Conservation (phyloP, 148 eudicot species). For the Pouteria glomerata region DNA sequence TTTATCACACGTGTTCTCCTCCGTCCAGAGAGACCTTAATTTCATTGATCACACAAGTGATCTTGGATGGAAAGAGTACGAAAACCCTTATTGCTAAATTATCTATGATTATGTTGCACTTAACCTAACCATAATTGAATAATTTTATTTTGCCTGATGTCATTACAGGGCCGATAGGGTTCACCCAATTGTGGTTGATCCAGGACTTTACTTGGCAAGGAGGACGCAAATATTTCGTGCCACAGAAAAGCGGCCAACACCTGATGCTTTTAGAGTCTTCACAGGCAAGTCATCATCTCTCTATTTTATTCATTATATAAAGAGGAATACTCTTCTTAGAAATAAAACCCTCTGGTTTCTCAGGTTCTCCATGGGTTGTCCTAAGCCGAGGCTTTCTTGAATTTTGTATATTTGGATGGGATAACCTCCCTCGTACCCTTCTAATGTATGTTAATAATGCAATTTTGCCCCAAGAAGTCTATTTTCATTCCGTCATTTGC, state of each 20-base stretch:
- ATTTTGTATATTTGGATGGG: conserved; percentile 80
- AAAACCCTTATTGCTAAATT: conserved; percentile 20
- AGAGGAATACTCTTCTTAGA: neutral
- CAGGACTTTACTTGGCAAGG: conserved; percentile 79
- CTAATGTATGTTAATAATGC: conserved; percentile 78
- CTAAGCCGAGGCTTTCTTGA: conserved; percentile 77
- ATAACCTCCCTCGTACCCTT: conserved; percentile 86
- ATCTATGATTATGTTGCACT: neutral
- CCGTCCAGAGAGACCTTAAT: conserved; percentile 69
- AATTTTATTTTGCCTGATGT: neutral
- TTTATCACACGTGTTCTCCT: conserved; percentile 73
- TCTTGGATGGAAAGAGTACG: conserved; percentile 97
- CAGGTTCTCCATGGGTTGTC: conserved; percentile 91
- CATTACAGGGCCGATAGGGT: conserved; percentile 55
- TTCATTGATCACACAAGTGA: conserved; percentile 92
- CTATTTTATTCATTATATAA: neutral
- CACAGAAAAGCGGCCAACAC: conserved; percentile 70
- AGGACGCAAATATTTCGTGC: conserved; percentile 80
- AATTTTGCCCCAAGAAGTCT: conserved; percentile 77
- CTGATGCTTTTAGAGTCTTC: conserved; percentile 76
- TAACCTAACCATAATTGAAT: neutral
- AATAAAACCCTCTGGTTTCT: conserved; percentile 7
- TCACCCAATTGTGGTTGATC: conserved; percentile 84
- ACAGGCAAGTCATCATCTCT: conserved; percentile 50
- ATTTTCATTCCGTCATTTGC: conserved; percentile 84